Evolutionary conservation across 1,284 basidiomycete genomes (phyloP).

Genomic region (Singerocomus inundabilis): DNA sequence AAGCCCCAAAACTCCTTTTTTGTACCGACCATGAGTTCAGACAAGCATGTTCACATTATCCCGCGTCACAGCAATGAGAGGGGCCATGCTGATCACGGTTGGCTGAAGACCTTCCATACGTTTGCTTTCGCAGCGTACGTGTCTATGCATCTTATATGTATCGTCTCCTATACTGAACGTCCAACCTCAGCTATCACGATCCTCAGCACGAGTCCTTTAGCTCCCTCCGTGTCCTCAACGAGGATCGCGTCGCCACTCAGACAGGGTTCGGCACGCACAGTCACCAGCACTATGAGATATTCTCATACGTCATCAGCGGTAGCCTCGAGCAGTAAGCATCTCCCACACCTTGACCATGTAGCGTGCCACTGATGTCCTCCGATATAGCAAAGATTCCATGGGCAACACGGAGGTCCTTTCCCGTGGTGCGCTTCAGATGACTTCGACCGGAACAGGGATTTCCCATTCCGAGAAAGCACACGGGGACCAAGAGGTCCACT

Average conservation of each 20-base stretch:
- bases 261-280: constrained; percentile 87
- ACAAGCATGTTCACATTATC: constrained; percentile 41
- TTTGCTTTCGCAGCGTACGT: constrained; percentile 78
- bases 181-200: constrained; percentile 58
- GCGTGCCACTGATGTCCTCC: constrained; percentile 2
- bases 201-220: constrained; percentile 56
- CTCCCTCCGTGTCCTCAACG: constrained; percentile 78
- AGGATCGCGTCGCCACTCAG: constrained; percentile 77
- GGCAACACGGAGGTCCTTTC: constrained; percentile 85
- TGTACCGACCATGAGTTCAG: constrained; percentile 16
- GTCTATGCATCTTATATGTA: not conserved
- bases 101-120: constrained; percentile 90
- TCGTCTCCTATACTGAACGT: not conserved
- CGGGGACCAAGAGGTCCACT: constrained; percentile 65
- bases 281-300: constrained; percentile 90
- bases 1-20: constrained; percentile 1
- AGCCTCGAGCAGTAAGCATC: constrained; percentile 70
- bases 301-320: constrained; percentile 81
- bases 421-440: constrained; percentile 89
- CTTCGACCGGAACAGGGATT: constrained; percentile 85
- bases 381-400: constrained; percentile 77
- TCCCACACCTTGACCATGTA: not conserved
- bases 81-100: constrained; percentile 81
- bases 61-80: constrained; percentile 65
- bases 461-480: constrained; percentile 77